Conservation (phyloP, 1,284 basidiomycete genomes). For the Agroathelia rolfsii region DNA sequence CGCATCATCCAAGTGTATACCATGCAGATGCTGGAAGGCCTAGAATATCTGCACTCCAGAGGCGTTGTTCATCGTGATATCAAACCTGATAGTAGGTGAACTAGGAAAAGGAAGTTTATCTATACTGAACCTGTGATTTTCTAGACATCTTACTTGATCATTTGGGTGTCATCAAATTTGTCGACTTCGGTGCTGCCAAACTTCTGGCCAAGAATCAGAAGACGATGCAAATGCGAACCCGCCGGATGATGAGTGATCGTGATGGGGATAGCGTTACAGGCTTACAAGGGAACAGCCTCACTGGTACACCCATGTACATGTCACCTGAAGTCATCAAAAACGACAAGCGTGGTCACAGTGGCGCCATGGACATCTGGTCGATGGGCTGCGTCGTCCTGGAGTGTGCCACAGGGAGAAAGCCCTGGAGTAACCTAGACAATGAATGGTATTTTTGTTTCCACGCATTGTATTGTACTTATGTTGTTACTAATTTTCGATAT, state of each 20-base stretch:
- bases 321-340: constrained; percentile 98
- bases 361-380: constrained; percentile 99
- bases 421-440: constrained; percentile 98
- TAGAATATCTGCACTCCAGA: constrained; percentile 89
- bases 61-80: constrained; percentile 95
- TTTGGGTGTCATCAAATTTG: constrained; percentile 91
- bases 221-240: constrained; percentile 73
- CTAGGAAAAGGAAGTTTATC: no score
- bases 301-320: constrained; percentile 99
- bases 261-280: no score
- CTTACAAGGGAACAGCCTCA: constrained; percentile 88
- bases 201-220: constrained; percentile 91
- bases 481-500: constrained; percentile 9
- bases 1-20: constrained; percentile 94
- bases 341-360: constrained; percentile 75
- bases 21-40: constrained; percentile 92
- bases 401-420: constrained; percentile 92
- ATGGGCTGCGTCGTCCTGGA: constrained; percentile 95
- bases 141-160: constrained; percentile 93
- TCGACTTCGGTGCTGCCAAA: constrained; percentile 98
- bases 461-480: constrained; percentile 6
- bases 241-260: no score
- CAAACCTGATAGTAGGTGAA: constrained; percentile 96
- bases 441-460: constrained; percentile 67
- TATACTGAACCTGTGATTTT: constrained; percentile 13